Base-by-base conservation (phyloP, 257 asterid genomes). In the Solanum rostratum region DNA sequence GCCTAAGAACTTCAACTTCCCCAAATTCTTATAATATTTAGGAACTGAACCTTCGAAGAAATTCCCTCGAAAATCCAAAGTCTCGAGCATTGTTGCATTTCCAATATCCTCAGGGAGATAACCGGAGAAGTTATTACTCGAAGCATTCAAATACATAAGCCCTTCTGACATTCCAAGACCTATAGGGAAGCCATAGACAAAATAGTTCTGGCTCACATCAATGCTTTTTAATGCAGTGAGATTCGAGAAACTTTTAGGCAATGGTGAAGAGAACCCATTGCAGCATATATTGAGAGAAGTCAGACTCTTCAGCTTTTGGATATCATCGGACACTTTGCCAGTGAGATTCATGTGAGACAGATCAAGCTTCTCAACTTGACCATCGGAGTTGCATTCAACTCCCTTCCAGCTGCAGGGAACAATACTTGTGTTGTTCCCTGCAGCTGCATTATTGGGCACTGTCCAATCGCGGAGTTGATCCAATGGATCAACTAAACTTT, bases 81-180 rank as follows among this genome's bases (percentile, higher is more conserved):
- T 90, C 88, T 92, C 97, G 0, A 95, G 93, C 41, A 55, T 37
- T 46, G 90, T 86, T 0, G 92, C 91, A 59, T 93, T 91, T 5
- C 90, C 92, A 22, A 95, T 86, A 86, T 91, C 94, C 33, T 88
- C 95, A 5, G 97, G 97, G 65, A 94, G 90, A 63, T 66, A 49
- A 24, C 98, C 97, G 0, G 94, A 89, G 83, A 93, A 93, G 87
- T 91, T 93, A 85, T 94, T 94, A 80, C 97, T 93, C 0, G 98
- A 93, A 50, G 93, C 95, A 74, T 94, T 94, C 71, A 95, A 30
- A 10, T 84, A 71, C 12, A 53, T 27, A 62, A 95, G 71, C 8
- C 90, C 89, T 8, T 90, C 33, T 13, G 89, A 85, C 88, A 60
- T 83, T 37, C 94, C 92, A 12, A 94, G 88, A 7, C 97, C 97